phyloP scores from a whole-genome alignment of 345 rosid genomes.

The Salix viminalis region DNA sequence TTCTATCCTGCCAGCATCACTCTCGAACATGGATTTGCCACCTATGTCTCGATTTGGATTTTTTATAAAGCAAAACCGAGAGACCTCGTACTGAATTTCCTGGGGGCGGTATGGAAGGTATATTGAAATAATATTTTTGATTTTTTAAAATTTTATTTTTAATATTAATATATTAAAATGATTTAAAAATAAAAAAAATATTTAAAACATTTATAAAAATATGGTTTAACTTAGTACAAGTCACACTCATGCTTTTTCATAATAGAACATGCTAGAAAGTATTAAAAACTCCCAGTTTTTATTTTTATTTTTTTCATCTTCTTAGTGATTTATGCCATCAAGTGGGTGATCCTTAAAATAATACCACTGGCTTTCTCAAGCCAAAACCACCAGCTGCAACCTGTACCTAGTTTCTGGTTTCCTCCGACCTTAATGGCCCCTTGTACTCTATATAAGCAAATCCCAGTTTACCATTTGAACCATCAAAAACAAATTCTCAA shows the following conservation, averaged over 20 bases:
- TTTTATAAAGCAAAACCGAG: background rate
- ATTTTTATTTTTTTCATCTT: too few species aligned
- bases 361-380: too few species aligned
- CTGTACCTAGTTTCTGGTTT: background rate
- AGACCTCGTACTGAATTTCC: too few species aligned
- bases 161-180: too few species aligned
- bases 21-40: background rate
- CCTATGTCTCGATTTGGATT: background rate
- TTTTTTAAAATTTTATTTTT: too few species aligned
- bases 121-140: background rate
- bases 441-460: background rate
- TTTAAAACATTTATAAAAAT: too few species aligned
- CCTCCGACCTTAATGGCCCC: too few species aligned
- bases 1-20: too few species aligned
- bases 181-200: too few species aligned
- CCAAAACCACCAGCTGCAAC: background rate
- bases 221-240: background rate
- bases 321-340: too few species aligned
- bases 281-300: too few species aligned
- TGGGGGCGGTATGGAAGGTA: too few species aligned
- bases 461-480: background rate
- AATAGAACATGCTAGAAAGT: background rate
- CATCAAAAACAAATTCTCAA: background rate
- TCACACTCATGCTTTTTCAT: background rate
- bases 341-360: background rate